Base-by-base conservation (phyloP, 805 yeast genomes). In the Saccharomycopsis sp. region DNA sequence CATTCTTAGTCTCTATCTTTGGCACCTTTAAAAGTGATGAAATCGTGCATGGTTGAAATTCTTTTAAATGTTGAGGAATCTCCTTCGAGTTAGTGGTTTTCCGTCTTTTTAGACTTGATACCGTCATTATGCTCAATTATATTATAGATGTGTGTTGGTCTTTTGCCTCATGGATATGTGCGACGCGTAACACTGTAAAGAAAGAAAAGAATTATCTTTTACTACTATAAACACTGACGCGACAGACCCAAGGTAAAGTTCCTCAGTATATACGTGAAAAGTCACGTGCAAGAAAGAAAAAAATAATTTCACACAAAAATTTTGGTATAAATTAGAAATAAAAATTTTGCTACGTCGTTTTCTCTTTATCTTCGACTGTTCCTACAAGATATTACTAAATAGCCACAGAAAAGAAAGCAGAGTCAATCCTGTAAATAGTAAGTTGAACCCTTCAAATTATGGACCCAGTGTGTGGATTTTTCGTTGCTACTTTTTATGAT, bases 401-500 rank as follows among this genome's bases (percentile, higher is more conserved):
- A n/a, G n/a, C n/a, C n/a, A n/a, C n/a, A n/a, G n/a, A n/a, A n/a
- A n/a, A n/a, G n/a, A n/a, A n/a, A n/a, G n/a, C n/a, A n/a, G n/a
- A n/a, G n/a, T n/a, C n/a, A n/a, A n/a, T n/a, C n/a, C n/a, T n/a
- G n/a, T n/a, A n/a, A 29, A 29, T 29, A 12, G 38, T 29, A 29
- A 29, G 38, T 29, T 7, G 9, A 29, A 12, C 12, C 9, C 12
- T 29, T 29, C 38, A 29, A 5, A 29, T 7, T 29, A 29, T 29
- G 38, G 12, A 29, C 5, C 38, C 38, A 29, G 12, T 7, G 38
- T 5, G 12, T 29, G 12, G 38, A 29, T 29, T 7, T 12, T 29
- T 29, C 12, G 41, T 22, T 22, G 51, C 14, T 15, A 19, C 25
- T 38, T 24, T 17, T 15, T 34, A 52, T 60, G 63, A 60, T 60